Evolutionary conservation across 2,329 filamentous ascomycete genomes (phyloP), one percentile per base, ranked within the genome.

Genomic region (Seiridium unicorne): DNA sequence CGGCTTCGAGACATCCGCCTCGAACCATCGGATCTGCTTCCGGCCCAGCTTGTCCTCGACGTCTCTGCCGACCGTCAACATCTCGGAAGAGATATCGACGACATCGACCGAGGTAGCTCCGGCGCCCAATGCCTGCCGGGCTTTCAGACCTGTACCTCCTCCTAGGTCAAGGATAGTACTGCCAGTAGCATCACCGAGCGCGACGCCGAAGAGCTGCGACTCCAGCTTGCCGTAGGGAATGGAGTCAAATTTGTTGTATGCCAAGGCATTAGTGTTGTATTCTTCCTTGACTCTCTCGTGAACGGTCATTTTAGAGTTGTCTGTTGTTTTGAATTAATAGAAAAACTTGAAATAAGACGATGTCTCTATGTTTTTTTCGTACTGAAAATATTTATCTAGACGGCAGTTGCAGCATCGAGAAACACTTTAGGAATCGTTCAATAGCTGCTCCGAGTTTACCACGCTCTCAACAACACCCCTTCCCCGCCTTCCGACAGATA

Each of bases 121-220:
- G 8, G 61, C 61, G 5, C 64, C 61, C 36, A 72, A 40, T 31
- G 67, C 70, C 18, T 64, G 51, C 2, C 69, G 69, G 3, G 70
- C 70, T 10, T 66, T 64, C 1, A 71, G 42, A 1, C 72, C 69
- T 11, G 66, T 70, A 48, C 72, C 72, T 8, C 72, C 70, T 13
- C 68, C 72, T 4, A 73, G 64, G 56, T 73, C 72, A 40, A 73
- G 66, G 13, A 74, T 57, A 0, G 46, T 62, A 35, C 62, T 60
- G 0, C 68, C 69, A 1, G 65, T 58, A 32, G 65, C 67, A 44
- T 68, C 61, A 13, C 67, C 68, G 3, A 74, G 64, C 3, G 68
- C 70, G 58, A 51, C 66, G 48, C 18, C n/a, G 44, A 71, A 65
- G 36, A 73, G 68, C 18, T 74, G 72, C 0, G 66, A 66, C 26